A percentile compares a stretch with the other conserved stretches of the same genome.
These are phyloP conservation scores for Wallacemonas sp. DNA, from an alignment of 208 protist species.

Conservation along the genomic window DNA sequence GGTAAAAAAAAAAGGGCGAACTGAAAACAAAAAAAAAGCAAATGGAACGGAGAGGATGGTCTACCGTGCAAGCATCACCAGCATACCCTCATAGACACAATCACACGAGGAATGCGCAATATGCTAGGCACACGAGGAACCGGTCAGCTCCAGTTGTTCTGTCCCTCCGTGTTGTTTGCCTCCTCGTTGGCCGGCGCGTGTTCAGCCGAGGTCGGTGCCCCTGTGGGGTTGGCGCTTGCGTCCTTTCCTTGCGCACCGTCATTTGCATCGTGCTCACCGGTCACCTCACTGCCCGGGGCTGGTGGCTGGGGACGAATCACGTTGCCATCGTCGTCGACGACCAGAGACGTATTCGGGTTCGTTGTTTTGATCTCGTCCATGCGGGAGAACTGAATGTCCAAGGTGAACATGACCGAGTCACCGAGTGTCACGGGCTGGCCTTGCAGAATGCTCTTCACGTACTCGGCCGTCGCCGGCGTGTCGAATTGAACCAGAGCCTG, in stretches of 20 bases:
- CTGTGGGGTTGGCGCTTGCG: neutral
- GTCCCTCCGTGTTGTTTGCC: neutral
- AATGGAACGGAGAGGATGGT: no score
- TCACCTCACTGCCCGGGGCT: neutral
- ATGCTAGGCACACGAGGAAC: no score
- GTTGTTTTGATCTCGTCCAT: constrained; percentile 91
- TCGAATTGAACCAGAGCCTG: constrained; percentile 92
- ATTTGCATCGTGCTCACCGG: neutral
- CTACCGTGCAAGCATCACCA: no score
- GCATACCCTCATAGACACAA: no score
- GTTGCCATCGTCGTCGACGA: constrained; percentile 72
- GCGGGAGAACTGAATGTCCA: constrained; percentile 91
- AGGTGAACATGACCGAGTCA: constrained; percentile 84
- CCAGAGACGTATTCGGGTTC: constrained; percentile 75
- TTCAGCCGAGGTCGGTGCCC: no score
- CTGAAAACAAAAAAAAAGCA: neutral
- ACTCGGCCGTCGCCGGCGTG: constrained; percentile 66
- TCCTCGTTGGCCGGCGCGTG: no score
- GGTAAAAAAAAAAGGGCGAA: no score
- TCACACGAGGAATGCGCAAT: no score
- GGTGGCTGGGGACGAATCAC: constrained; percentile 39
- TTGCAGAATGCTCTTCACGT: constrained; percentile 89
- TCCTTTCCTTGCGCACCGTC: neutral
- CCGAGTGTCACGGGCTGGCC: constrained; percentile 89
- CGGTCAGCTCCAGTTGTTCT: constrained; percentile 8